These are phyloP conservation scores for Puccinia horiana DNA, from an alignment of 1,284 basidiomycete species.

Conservation along the genomic window DNA sequence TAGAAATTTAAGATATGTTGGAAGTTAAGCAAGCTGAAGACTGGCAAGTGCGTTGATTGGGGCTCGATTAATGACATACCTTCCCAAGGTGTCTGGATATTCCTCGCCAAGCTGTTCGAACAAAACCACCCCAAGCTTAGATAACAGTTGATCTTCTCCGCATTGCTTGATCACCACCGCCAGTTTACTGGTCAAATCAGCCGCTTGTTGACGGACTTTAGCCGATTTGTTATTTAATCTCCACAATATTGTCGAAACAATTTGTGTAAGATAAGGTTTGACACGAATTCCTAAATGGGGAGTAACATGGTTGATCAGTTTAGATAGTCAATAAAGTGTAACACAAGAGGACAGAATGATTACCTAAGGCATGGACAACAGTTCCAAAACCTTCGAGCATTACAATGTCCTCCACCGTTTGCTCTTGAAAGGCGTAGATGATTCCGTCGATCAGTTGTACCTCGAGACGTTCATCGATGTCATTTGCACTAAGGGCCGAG, in stretches of 20 bases:
- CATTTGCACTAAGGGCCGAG: conserved; percentile 85
- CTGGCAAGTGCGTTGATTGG: background rate
- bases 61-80: conserved; percentile 57
- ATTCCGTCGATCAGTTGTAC: conserved; percentile 93
- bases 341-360: conserved; percentile 50
- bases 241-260: conserved; percentile 99
- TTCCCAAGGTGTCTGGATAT: conserved; percentile 94
- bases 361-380: conserved; percentile 85
- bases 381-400: conserved; percentile 99
- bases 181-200: conserved; percentile 89
- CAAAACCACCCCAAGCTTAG: conserved; percentile 92
- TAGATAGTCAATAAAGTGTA: background rate
- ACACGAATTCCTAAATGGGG: conserved; percentile 83
- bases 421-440: conserved; percentile 99
- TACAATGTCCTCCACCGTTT: conserved; percentile 96
- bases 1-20: conserved; percentile 57
- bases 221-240: conserved; percentile 98
- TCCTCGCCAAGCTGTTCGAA: conserved; percentile 99
- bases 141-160: conserved; percentile 90
- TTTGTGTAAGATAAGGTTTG: conserved; percentile 97
- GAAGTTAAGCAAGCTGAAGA: background rate
- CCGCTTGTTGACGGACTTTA: conserved; percentile 97
- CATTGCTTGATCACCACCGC: conserved; percentile 99
- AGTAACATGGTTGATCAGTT: conserved; percentile 10
- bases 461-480: conserved; percentile 94